These are phyloP conservation scores for Rubus parviflorus DNA, from an alignment of 306 rosid species.

Conservation along the genomic window DNA sequence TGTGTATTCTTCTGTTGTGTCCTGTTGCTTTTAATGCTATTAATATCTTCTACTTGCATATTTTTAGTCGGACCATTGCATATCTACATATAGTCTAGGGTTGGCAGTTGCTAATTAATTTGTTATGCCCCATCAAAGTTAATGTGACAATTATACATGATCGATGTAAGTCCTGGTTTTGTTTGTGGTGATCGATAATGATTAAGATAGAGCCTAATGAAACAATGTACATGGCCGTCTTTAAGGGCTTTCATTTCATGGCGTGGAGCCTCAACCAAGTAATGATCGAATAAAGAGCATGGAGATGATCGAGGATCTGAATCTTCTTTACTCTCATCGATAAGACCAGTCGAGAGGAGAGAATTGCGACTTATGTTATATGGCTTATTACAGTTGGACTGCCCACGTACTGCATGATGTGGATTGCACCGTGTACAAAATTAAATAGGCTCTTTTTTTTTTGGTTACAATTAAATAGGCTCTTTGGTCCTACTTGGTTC, in stretches of 20 bases:
- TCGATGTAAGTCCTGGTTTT: background rate
- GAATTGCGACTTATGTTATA: background rate
- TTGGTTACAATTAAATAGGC: no score
- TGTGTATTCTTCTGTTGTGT: background rate
- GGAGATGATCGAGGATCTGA: background rate
- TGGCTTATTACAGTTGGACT: background rate
- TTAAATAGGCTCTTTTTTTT: background rate
- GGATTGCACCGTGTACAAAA: background rate
- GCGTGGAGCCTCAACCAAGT: constrained; percentile 24
- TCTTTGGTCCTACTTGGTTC: background rate
- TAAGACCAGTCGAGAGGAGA: background rate
- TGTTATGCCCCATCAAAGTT: background rate
- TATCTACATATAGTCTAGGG: background rate
- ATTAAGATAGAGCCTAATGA: background rate
- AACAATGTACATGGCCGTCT: background rate
- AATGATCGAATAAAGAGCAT: constrained; percentile 10
- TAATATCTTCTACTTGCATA: background rate
- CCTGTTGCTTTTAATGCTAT: background rate
- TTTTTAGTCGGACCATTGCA: background rate
- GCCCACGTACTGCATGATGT: background rate
- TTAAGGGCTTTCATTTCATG: background rate
- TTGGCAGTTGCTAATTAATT: background rate
- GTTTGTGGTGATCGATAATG: background rate
- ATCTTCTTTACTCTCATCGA: background rate
- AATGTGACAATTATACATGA: background rate